phyloP scores from a whole-genome alignment of 495 filamentous ascomycete species.

The Collariella sp. region DNA sequence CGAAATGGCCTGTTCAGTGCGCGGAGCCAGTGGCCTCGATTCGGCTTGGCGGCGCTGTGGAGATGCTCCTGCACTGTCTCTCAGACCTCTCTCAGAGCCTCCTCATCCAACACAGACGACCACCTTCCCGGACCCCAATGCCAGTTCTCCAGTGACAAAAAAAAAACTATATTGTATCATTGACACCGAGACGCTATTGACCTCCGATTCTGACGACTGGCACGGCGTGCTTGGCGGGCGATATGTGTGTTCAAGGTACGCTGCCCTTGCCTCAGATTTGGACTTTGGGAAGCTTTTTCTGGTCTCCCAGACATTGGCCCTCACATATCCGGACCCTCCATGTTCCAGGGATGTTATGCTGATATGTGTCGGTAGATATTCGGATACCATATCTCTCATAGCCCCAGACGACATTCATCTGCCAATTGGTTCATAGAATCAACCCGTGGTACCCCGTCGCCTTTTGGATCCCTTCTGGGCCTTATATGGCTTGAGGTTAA shows the following conservation, averaged over 20 bases:
- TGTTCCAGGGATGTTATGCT: constrained; percentile 6
- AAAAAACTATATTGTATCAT: neutral
- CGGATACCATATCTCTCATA: constrained; percentile 9
- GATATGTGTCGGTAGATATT: constrained; percentile 13
- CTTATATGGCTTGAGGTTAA: constrained; percentile 18
- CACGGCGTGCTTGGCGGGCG: neutral
- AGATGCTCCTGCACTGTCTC: constrained; percentile 9
- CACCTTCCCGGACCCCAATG: neutral
- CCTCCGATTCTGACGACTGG: neutral
- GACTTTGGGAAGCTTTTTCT: constrained; percentile 1
- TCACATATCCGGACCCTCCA: neutral
- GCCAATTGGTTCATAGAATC: constrained; percentile 1
- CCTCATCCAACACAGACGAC: constrained; percentile 5
- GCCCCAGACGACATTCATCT: neutral
- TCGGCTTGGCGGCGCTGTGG: constrained; percentile 12
- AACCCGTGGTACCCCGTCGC: constrained; percentile 5
- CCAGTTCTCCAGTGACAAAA: neutral
- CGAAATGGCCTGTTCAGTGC: constrained; percentile 5
- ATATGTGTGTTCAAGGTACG: constrained; percentile 18
- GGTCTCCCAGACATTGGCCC: neutral
- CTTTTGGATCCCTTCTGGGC: neutral
- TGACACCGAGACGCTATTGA: neutral
- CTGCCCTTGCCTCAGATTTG: neutral
- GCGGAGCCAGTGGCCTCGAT: constrained; percentile 3
- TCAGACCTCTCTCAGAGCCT: constrained; percentile 6